Evolutionary conservation across 495 filamentous ascomycete species (phyloP).

Genomic region (Aspergillus affinis): DNA sequence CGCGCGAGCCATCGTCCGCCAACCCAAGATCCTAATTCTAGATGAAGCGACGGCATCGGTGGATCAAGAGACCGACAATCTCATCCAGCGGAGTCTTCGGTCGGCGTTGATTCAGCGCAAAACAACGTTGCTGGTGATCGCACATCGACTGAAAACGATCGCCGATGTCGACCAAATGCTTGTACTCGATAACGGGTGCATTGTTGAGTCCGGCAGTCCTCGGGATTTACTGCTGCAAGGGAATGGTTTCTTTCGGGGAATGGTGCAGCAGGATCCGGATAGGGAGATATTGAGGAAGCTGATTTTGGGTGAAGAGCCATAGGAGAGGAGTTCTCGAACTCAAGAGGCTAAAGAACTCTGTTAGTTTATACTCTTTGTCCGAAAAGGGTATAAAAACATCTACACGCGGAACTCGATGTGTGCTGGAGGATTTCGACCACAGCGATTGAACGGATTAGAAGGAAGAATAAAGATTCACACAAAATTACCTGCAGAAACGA

Average conservation of each 20-base stretch:
- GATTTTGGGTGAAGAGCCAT: background rate
- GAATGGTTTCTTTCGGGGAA: conserved; percentile 55
- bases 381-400: no score
- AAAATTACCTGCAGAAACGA: no score
- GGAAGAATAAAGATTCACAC: no score
- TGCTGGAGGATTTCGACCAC: no score
- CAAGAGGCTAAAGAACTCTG: no score
- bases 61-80: conserved; percentile 79
- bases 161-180: conserved; percentile 72
- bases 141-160: conserved; percentile 74
- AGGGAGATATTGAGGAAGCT: conserved; percentile 7
- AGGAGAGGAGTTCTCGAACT: no score
- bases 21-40: conserved; percentile 74
- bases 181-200: conserved; percentile 65
- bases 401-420: no score
- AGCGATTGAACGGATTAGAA: no score
- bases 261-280: conserved; percentile 69
- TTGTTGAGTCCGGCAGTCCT: conserved; percentile 66
- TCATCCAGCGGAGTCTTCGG: conserved; percentile 78
- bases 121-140: conserved; percentile 67
- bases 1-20: conserved; percentile 76
- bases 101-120: conserved; percentile 58
- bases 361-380: no score
- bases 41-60: conserved; percentile 91
- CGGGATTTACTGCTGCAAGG: conserved; percentile 55